Evolutionary conservation across 1,139 yeast genomes (phyloP), one percentile per base, ranked within the genome.

Genomic region (Kodamaea ohmeri): DNA sequence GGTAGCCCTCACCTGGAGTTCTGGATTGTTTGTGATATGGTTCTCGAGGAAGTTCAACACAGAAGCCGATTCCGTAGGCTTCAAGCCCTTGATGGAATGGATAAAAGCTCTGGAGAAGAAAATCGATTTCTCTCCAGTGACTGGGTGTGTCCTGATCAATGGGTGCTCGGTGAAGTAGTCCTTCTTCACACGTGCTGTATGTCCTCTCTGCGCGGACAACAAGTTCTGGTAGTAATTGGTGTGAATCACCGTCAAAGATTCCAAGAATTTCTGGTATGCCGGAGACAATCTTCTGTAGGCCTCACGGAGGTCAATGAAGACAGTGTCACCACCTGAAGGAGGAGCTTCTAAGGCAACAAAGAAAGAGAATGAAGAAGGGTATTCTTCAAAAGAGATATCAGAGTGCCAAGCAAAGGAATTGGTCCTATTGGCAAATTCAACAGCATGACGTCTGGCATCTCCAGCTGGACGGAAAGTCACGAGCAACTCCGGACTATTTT

Each of bases 291-390:
- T 51, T 35, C 48, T 55, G 47, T 57, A 61, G 4, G 67, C 67
- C 36, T 59, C 65, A 45, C 59, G 53, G 21, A 59, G 51, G 44
- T 61, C 66, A 18, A 60, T 47, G 43, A 60, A 61, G 6, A 61
- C 63, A 12, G 67, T 61, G 42, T 61, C 67, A 35, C 67, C 67
- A 35, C 67, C 67, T 6, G 53, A 44, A 15, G 52, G 51, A 5
- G 65, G 65, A 25, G 62, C 60, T 40, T 61, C 64, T 40, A 61
- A 55, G 17, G 61, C 64, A 36, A 55, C 63, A 39, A 61, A 61
- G 40, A 60, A 48, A 2, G 62, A 54, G 39, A 60, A 60, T 17
- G 61, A 57, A 17, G 64, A 47, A 6, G 67, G 66, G 37, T 60
- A 57, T 32, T 56, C 48, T 38, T 61, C 67, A 41, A 60, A 61